Conservation (phyloP, 352 stramenopile species). For the Peronospora farinosa region DNA sequence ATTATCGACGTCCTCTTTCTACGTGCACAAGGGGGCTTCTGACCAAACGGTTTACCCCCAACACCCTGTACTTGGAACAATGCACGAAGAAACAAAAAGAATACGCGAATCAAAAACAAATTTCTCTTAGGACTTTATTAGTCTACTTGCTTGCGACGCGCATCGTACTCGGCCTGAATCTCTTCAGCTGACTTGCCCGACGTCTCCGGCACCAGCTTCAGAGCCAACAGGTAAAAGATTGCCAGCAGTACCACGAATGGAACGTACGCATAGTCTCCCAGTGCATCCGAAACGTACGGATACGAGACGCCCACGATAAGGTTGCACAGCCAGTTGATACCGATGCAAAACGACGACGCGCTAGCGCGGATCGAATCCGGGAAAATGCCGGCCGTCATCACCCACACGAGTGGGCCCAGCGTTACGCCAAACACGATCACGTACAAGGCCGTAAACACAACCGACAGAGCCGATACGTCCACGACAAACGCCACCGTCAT, state of each 20-base stretch:
- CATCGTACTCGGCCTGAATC: constrained; percentile 37
- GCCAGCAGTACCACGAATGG: constrained; percentile 8
- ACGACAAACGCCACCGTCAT: constrained; percentile 25
- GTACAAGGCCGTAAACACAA: constrained; percentile 27
- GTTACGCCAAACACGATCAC: constrained; percentile 19
- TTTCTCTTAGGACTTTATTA: no score
- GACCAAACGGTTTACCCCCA: no score
- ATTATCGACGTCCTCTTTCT: no score
- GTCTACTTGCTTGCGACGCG: background rate
- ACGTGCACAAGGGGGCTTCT: no score
- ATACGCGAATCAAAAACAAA: no score
- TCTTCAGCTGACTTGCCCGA: constrained; percentile 42
- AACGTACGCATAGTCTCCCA: constrained; percentile 7
- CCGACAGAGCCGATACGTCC: constrained; percentile 13
- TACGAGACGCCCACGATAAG: constrained; percentile 13
- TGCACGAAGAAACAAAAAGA: no score
- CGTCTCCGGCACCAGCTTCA: constrained; percentile 42
- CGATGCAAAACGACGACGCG: constrained; percentile 4
- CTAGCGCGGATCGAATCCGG: constrained; percentile 3
- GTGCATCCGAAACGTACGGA: constrained; percentile 11
- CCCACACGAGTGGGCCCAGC: constrained; percentile 5
- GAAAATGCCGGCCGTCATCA: constrained; percentile 9
- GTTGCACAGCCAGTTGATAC: constrained; percentile 16
- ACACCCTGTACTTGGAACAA: no score
- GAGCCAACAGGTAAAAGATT: constrained; percentile 11